These are phyloP conservation scores for Eucalyptus sp. DNA, from an alignment of 345 rosid genomes.

Conservation along the genomic window DNA sequence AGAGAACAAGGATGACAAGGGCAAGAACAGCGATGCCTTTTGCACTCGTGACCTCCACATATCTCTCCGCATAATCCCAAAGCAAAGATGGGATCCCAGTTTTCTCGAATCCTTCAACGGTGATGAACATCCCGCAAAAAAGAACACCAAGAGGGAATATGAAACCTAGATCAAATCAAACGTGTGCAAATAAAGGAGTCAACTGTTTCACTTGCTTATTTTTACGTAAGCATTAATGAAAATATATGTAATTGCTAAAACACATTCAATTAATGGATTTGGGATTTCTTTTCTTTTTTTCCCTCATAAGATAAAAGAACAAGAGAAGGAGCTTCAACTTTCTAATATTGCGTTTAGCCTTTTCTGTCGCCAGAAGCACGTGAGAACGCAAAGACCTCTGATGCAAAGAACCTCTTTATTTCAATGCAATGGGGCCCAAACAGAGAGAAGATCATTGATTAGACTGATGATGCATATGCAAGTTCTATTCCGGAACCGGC, in stretches of 20 bases:
- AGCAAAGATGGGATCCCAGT: conserved; percentile 64
- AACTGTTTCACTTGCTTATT: not conserved
- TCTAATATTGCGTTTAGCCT: not conserved
- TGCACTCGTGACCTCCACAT: conserved; percentile 28
- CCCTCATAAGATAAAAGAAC: not conserved
- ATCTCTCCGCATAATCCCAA: conserved; percentile 66
- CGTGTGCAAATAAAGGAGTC: not conserved
- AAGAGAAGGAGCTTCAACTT: not conserved
- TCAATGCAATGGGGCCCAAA: not conserved
- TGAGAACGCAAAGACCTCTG: not conserved
- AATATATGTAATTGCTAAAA: not conserved
- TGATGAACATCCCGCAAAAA: conserved; percentile 84
- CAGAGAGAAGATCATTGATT: not conserved
- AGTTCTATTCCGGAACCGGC: not conserved
- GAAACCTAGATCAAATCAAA: conserved; percentile 33
- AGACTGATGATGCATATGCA: not conserved
- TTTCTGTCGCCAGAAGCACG: not conserved
- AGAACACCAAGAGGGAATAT: conserved; percentile 63
- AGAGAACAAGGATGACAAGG: conserved; percentile 5
- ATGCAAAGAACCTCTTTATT: not conserved
- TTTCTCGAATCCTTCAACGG: conserved; percentile 64
- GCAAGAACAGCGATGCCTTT: conserved; percentile 20
- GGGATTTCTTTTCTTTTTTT: not conserved
- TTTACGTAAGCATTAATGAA: not conserved
- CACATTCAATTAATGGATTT: not conserved